Percentiles rank a stretch among this genome's conserved stretches.
These are phyloP conservation scores for Zygosaccharomyces pseudorouxii DNA, from an alignment of 805 yeast species.

Conservation along the genomic window DNA sequence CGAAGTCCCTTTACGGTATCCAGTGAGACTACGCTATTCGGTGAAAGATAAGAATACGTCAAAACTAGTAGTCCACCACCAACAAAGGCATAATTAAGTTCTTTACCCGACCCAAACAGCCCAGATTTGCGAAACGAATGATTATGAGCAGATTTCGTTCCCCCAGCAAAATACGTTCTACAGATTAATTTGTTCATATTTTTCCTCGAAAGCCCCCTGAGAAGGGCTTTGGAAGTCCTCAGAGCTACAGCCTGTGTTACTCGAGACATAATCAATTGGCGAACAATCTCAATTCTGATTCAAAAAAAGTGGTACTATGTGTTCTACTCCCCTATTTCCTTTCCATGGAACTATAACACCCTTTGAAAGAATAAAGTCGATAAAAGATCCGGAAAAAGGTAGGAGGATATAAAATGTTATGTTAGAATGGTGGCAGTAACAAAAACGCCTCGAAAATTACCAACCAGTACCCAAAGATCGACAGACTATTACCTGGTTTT, in stretches of 20 bases:
- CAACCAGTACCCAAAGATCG: neutral
- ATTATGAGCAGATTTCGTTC: neutral
- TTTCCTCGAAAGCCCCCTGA: conserved; percentile 18
- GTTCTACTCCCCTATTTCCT: neutral
- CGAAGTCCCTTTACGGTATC: conserved; percentile 29
- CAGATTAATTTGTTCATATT: conserved; percentile 15
- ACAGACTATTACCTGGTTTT: neutral
- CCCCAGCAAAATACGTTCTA: conserved; percentile 14
- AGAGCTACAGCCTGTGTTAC: conserved; percentile 15
- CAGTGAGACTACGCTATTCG: conserved; percentile 19
- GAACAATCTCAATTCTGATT: neutral
- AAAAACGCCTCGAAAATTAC: neutral
- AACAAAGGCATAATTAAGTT: conserved; percentile 13
- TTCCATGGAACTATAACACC: neutral
- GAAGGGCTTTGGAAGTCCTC: conserved; percentile 16
- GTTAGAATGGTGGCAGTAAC: too few relatives aligned
- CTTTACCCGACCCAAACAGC: conserved; percentile 10
- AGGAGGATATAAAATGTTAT: too few relatives aligned
- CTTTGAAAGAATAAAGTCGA: neutral
- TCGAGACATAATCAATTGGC: conserved; percentile 10
- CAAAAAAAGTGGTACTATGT: neutral
- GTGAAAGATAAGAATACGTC: conserved; percentile 18
- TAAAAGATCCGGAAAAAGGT: neutral
- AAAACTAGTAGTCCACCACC: conserved; percentile 19
- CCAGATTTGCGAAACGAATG: conserved; percentile 3